A percentile compares a stretch with the other conserved stretches of the same genome.
Conservation (phyloP, 257 asterid genomes). For the Eucommia ulmoides region DNA sequence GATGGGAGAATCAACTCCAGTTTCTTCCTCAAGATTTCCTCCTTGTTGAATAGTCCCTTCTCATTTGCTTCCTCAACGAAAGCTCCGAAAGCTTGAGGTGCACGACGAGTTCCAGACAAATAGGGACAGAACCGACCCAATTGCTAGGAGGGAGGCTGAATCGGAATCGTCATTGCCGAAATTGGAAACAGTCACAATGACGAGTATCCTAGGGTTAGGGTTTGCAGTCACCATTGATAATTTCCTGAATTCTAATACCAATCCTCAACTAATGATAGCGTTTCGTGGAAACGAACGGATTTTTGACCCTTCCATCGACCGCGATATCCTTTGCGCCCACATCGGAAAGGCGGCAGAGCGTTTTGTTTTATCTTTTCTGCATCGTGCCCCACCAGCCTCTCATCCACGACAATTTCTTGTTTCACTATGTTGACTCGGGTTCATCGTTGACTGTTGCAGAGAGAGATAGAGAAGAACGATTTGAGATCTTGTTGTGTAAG, state of each 20-base stretch:
- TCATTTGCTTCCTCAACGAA: slow-evolving; percentile 24
- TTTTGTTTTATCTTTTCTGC: slow-evolving; percentile 65
- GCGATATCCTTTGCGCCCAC: slow-evolving; percentile 54
- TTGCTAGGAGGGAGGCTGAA: no score
- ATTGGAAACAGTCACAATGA: no score
- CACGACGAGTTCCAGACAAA: slow-evolving; percentile 40
- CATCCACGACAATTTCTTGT: slow-evolving; percentile 50
- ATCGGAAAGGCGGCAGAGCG: slow-evolving; percentile 69
- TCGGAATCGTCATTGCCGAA: no score
- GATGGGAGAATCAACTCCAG: slow-evolving; percentile 42
- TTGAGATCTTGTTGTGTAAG: no score
- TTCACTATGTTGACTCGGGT: slow-evolving; percentile 43
- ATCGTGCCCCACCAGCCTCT: slow-evolving; percentile 60
- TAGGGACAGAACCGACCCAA: no score
- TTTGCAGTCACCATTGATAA: no score
- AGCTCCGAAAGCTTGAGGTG: slow-evolving; percentile 45
- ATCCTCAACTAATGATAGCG: no score
- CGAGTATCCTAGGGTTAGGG: no score
- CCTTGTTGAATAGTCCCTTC: slow-evolving; percentile 12
- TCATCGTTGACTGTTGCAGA: no score
- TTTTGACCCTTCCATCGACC: slow-evolving; percentile 70
- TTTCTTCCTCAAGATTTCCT: slow-evolving; percentile 57
- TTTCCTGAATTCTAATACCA: no score
- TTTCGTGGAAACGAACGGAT: no score
- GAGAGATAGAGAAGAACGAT: no score